These are phyloP conservation scores for Suillus ampliporus DNA, from an alignment of 768 basidiomycete species.

Conservation along the genomic window DNA sequence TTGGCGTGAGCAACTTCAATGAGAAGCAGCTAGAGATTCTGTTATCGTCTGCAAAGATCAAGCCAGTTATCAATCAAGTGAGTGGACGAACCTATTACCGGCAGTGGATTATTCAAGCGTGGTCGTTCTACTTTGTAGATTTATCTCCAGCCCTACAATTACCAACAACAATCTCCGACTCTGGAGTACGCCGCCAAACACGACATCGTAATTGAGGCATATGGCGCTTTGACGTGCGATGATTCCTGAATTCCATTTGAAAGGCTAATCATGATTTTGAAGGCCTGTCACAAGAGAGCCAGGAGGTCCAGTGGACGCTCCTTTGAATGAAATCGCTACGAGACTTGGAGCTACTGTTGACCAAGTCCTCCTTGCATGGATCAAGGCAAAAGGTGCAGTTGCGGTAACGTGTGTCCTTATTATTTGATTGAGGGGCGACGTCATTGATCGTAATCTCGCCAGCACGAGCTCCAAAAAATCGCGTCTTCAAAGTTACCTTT, in stretches of 20 bases:
- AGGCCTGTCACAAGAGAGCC: conserved; percentile 65
- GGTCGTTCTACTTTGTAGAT: conserved; percentile 48
- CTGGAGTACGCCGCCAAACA: conserved; percentile 62
- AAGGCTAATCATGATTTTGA: conserved; percentile 5
- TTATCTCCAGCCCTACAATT: conserved; percentile 73
- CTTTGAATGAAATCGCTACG: conserved; percentile 57
- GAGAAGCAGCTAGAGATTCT: conserved; percentile 60
- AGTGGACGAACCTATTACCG: conserved; percentile 13
- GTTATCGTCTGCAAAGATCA: conserved; percentile 62
- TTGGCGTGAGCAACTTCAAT: conserved; percentile 75
- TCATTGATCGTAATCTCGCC: neutral
- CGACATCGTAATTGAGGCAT: conserved; percentile 73
- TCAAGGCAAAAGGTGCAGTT: conserved; percentile 69
- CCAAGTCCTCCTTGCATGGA: conserved; percentile 76
- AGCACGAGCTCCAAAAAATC: conserved; percentile 71
- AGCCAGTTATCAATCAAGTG: conserved; percentile 74
- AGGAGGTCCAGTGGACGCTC: conserved; percentile 68
- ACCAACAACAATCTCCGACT: conserved; percentile 54
- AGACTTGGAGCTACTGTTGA: conserved; percentile 59
- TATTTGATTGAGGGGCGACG: neutral
- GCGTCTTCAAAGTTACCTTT: conserved; percentile 70
- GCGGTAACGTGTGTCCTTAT: conserved; percentile 56
- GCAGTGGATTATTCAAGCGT: neutral
- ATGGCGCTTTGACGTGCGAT: conserved; percentile 66
- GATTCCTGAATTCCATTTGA: neutral